A percentile compares a stretch with the other conserved stretches of the same genome.
Evolutionary conservation across 225 moss, liverwort and hornwort genomes (phyloP).

Genomic region (Bryum argenteum): DNA sequence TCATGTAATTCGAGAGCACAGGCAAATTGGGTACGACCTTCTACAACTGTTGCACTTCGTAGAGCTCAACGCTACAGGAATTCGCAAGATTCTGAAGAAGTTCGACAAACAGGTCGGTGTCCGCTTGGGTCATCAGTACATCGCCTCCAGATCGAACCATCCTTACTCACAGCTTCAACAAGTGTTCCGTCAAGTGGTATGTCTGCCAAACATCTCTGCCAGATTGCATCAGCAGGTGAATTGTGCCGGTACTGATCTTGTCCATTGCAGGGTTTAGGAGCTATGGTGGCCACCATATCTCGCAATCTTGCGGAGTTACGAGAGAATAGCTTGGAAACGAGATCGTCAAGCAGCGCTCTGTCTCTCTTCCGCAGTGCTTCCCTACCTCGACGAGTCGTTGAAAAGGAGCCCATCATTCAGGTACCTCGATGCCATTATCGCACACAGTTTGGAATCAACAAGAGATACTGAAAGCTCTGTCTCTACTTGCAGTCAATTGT

Average conservation of each 20-base stretch:
- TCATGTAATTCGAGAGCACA: conserved; percentile 10
- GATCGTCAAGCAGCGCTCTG: conserved; percentile 44
- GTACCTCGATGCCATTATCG: conserved; percentile 12
- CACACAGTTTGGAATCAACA: no score
- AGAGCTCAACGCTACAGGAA: conserved; percentile 81
- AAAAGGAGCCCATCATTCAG: conserved; percentile 57
- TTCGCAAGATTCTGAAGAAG: conserved; percentile 85
- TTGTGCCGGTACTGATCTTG: neutral
- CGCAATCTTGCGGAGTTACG: conserved; percentile 52
- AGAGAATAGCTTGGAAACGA: conserved; percentile 32
- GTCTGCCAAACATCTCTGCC: neutral
- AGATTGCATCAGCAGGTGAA: neutral
- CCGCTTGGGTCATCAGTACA: conserved; percentile 74
- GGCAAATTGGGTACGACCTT: conserved; percentile 72
- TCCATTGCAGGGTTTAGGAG: conserved; percentile 47
- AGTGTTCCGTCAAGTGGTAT: conserved; percentile 82
- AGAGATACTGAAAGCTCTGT: no score
- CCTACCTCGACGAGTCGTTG: conserved; percentile 47
- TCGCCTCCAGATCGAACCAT: conserved; percentile 81
- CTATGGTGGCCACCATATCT: conserved; percentile 63
- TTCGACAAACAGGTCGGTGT: conserved; percentile 88
- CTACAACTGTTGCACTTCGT: conserved; percentile 78
- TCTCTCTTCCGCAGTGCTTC: conserved; percentile 50
- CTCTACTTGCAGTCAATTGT: conserved; percentile 42
- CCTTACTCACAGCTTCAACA: conserved; percentile 91